Conservation (phyloP, 345 rosid genomes). For the Reutealis trisperma region DNA sequence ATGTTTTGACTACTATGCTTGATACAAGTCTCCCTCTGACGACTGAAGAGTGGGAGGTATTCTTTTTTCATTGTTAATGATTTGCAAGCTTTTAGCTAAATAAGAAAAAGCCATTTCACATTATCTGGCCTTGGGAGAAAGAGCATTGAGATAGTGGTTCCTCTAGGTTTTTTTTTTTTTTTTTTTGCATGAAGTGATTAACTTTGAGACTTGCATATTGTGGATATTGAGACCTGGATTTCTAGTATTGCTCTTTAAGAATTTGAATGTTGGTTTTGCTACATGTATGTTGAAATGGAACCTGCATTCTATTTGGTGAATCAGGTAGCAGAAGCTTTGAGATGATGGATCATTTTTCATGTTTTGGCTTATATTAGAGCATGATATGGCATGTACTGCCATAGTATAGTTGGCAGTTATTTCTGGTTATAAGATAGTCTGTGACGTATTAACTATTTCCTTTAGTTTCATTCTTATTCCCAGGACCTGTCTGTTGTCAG, state of each 20-base stretch:
- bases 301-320: not conserved
- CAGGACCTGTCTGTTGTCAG: not conserved
- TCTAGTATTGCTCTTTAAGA: not conserved
- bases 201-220: not conserved
- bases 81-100: not conserved
- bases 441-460: not conserved
- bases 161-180: not conserved
- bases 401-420: not conserved
- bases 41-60: slow-evolving; percentile 98
- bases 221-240: not conserved
- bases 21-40: slow-evolving; percentile 96
- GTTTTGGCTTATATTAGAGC: not conserved
- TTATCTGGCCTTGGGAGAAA: not conserved
- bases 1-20: slow-evolving; percentile 91
- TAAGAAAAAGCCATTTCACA: not conserved
- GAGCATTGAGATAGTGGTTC: not conserved
- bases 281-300: not conserved
- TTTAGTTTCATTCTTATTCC: not conserved
- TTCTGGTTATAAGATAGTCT: not conserved
- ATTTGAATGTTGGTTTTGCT: not conserved
- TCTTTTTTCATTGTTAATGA: not conserved
- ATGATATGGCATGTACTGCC: not conserved
- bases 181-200: not conserved
- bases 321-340: too few species aligned
- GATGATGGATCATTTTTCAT: not conserved